Conservation (phyloP, 2,329 filamentous ascomycete species). For the Trichophyton simii region DNA sequence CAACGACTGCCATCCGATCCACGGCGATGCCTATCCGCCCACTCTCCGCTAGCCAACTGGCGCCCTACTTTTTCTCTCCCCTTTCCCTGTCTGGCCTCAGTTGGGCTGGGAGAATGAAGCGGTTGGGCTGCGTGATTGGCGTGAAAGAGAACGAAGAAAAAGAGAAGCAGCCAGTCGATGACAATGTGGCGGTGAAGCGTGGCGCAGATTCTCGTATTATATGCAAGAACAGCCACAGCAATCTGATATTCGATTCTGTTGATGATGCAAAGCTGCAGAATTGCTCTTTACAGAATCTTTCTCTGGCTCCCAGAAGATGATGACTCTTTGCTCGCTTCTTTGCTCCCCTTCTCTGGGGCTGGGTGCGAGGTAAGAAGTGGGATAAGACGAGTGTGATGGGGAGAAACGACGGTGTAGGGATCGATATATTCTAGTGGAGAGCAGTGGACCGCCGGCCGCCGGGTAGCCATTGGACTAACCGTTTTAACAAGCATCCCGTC, state of each 20-base stretch:
- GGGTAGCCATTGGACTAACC: background rate
- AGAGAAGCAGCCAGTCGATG: background rate
- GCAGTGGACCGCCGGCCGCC: background rate
- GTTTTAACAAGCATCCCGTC: background rate
- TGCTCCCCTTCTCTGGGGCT: background rate
- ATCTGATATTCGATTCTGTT: background rate
- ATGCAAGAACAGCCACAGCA: background rate
- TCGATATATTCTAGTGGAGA: background rate
- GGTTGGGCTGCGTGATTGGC: conserved; percentile 3
- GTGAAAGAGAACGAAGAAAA: background rate
- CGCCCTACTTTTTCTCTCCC: background rate
- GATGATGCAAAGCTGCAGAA: background rate
- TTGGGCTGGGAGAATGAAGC: conserved; percentile 3
- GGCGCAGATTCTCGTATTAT: background rate
- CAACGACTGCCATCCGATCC: background rate
- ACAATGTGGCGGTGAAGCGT: background rate
- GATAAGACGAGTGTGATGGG: background rate
- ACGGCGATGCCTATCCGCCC: background rate
- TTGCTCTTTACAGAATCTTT: background rate
- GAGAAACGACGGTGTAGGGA: background rate
- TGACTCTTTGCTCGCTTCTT: background rate
- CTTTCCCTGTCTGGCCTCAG: background rate
- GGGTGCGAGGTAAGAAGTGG: background rate
- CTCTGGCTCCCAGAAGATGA: background rate
- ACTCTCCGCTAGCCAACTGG: conserved; percentile 1